Base-by-base conservation (phyloP, 768 basidiomycete genomes). In the Suillus weaverae region DNA sequence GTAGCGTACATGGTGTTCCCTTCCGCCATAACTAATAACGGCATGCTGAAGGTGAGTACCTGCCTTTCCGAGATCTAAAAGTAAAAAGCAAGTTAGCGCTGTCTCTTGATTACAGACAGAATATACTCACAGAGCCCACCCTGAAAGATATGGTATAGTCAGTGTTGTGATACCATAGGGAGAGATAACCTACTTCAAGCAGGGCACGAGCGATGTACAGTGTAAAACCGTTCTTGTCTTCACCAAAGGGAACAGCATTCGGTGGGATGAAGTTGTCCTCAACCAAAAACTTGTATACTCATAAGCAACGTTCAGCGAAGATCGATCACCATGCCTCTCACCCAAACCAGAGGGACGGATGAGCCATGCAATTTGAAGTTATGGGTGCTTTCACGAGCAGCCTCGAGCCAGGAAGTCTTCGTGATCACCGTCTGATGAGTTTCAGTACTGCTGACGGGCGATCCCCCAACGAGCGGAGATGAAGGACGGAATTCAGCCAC, bases 181-280 rank as follows among this genome's bases (percentile, higher is more conserved):
- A 62, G 33, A 44, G 7, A 30, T 13, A 16, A 33, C 62, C 18
- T 41, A 68, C 68, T 36, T 69, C 75, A 36, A 76, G 59, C 35
- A 76, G 71, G 14, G 74, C 76, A 33, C 75, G 75, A 44, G 75
- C 75, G 18, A 76, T 67, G 62, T 74, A 76, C 61, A 69, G 26
- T 39, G 73, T 68, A 4, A 50, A 63, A 10, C 75, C 75, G 50
- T 72, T 71, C 61, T 72, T 70, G 54, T 76, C 75, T 66, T 76
- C 70, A 16, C 74, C 73, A 32, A 76, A 76, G 14, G 75, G 76
- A 60, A 76, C 70, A 1, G 75, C 75, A n/a, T 75, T 77, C 44
- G 77, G 69, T 6, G 75, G 75, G n/a, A 76, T 77, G n/a, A 65
- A 54, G 48, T 62, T 76, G 5, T 71, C 73, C 61, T 77, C 74